These are phyloP conservation scores for Misopates orontium DNA, from an alignment of 257 asterid species.

Conservation along the genomic window DNA sequence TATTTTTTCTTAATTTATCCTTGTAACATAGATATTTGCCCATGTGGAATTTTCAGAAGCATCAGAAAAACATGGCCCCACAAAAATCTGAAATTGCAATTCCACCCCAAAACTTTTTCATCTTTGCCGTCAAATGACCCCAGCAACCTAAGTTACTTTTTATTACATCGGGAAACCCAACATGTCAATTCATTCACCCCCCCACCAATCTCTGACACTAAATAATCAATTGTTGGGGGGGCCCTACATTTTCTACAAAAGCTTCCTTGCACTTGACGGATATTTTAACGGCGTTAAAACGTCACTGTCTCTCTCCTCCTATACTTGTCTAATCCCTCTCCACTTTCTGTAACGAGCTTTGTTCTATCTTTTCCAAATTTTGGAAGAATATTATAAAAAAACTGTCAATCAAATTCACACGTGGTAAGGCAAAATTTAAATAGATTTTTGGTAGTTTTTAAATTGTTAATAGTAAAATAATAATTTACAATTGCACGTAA, in stretches of 20 bases:
- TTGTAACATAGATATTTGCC: no score
- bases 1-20: no score
- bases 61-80: conserved; percentile 24
- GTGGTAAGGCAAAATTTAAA: background rate
- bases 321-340: conserved; percentile 7
- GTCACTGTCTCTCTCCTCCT: background rate
- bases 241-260: conserved; percentile 24
- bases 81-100: conserved; percentile 21
- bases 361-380: no score
- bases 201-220: conserved; percentile 38
- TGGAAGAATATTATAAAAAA: background rate
- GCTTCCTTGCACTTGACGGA: conserved; percentile 32
- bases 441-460: background rate
- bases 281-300: conserved; percentile 33
- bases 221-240: conserved; percentile 23
- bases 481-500: background rate
- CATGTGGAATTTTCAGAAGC: background rate
- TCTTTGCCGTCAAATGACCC: conserved; percentile 40
- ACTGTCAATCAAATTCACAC: background rate
- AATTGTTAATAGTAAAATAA: no score
- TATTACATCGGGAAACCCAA: conserved; percentile 59
- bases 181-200: conserved; percentile 32
- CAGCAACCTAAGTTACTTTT: conserved; percentile 11
- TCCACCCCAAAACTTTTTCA: conserved; percentile 26
- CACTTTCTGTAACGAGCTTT: background rate